These are phyloP conservation scores for Oenanthe sinensis DNA, from an alignment of 129 eudicot genomes.

Conservation along the genomic window DNA sequence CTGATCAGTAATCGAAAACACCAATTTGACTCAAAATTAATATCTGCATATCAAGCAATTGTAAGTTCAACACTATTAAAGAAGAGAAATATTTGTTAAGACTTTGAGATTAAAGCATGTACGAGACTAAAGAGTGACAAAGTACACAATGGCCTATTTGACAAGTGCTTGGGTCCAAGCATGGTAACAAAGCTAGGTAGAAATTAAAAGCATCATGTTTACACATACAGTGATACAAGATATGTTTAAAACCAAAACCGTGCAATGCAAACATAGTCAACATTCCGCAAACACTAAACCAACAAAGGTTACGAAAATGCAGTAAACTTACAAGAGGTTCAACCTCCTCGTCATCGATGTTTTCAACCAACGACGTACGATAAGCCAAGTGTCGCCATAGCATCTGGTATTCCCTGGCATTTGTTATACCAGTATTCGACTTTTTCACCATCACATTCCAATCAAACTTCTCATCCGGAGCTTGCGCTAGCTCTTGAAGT, in stretches of 20 bases:
- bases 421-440: constrained; percentile 58
- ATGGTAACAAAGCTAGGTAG: not conserved
- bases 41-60: not conserved
- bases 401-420: constrained; percentile 76
- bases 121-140: not conserved
- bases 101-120: not conserved
- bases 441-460: constrained; percentile 62
- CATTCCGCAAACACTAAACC: not conserved
- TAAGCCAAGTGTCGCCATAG: constrained; percentile 89
- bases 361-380: constrained; percentile 37
- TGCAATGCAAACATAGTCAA: not conserved
- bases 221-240: not conserved
- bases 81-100: not conserved
- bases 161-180: too few relatives aligned
- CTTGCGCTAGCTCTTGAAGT: constrained; percentile 65
- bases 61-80: not conserved
- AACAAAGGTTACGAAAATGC: not conserved
- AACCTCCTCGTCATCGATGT: constrained; percentile 31
- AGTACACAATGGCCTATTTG: not conserved
- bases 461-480: constrained; percentile 42
- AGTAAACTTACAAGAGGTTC: constrained; percentile 37
- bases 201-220: not conserved
- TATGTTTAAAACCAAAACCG: not conserved
- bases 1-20: not conserved
- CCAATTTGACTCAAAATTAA: not conserved